Evolutionary conservation across 441 rosid genomes (phyloP).

Genomic region (Dalechampia spathulata): DNA sequence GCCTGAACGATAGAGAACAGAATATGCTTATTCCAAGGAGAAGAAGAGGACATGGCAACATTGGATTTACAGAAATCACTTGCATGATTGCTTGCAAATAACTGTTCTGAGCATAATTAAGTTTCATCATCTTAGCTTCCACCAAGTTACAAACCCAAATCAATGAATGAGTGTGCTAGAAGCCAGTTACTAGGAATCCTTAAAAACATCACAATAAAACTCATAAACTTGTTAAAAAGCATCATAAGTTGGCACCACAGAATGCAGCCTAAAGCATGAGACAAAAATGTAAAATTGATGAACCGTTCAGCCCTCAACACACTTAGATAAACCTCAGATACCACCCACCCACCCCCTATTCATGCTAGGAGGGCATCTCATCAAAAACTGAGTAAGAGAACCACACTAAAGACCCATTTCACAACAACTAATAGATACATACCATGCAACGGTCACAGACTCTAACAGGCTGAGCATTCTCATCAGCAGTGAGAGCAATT

Average conservation of each 20-base stretch:
- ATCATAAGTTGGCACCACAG: background rate
- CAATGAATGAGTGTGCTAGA: background rate
- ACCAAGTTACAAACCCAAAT: background rate
- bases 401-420: background rate
- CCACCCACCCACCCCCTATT: background rate
- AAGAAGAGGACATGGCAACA: background rate
- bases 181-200: background rate
- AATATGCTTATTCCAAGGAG: background rate
- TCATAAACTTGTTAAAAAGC: no score
- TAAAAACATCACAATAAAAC: no score
- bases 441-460: constrained; percentile 97
- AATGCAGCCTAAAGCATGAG: no score
- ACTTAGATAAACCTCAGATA: background rate
- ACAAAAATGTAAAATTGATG: background rate
- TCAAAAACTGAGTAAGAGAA: background rate
- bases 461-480: constrained; percentile 88
- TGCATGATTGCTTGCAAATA: background rate
- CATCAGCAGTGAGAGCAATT: constrained; percentile 90
- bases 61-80: background rate
- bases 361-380: background rate
- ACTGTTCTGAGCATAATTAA: background rate
- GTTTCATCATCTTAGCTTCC: background rate
- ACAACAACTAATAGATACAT: constrained; percentile 12
- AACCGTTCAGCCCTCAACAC: background rate
- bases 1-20: constrained; percentile 38